Evolutionary conservation across 2,329 filamentous ascomycete species (phyloP), one percentile per base, ranked within the genome.

Genomic region (Verticillium nubilum): DNA sequence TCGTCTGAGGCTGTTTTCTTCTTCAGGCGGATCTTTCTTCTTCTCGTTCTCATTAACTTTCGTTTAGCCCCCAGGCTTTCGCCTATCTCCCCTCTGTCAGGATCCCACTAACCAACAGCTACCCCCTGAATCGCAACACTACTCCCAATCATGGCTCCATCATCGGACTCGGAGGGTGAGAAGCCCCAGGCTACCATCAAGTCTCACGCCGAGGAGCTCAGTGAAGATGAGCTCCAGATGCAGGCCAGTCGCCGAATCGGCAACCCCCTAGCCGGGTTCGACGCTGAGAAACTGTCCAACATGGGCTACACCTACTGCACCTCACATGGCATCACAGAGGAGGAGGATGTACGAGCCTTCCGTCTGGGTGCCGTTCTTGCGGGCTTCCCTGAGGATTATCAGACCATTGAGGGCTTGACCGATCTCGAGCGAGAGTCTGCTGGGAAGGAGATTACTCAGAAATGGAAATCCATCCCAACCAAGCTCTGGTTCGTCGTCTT

Each of bases 401-500:
- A 79, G 19, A 73, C 73, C 19, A 69, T 86, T 52, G 70, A 78
- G 13, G 82, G 80, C 6, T 74, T 90, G 55, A 86, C 79, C 0
- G 75, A 79, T 1, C 77, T 82, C 12, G 89, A 92, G 68, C 78
- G 78, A 47, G 73, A 77, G 2, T 76, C 83, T 5, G 72, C 92
- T 42, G 76, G 80, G 12, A 77, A 80, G 19, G 89, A 92, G 68
- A 79, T 82, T 47, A 82, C 80, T 1, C 80, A 89, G 67, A 86
- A 85, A 62, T 92, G 89, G 89, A 82, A 27, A 25, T 47, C 33
- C 28, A 35, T 56, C 66, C 87, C 88, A 0, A 76, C 70, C 63
- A 81, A 83, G 69, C 78, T 91, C 55, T 90, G 89, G 70, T 77
- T 86, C 57, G 80, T 90, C 7, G 85, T 91, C 63, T 68, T 86